Evolutionary conservation across 306 rosid genomes (phyloP), one percentile per base, ranked within the genome.

Genomic region (Trifolium subterraneum): DNA sequence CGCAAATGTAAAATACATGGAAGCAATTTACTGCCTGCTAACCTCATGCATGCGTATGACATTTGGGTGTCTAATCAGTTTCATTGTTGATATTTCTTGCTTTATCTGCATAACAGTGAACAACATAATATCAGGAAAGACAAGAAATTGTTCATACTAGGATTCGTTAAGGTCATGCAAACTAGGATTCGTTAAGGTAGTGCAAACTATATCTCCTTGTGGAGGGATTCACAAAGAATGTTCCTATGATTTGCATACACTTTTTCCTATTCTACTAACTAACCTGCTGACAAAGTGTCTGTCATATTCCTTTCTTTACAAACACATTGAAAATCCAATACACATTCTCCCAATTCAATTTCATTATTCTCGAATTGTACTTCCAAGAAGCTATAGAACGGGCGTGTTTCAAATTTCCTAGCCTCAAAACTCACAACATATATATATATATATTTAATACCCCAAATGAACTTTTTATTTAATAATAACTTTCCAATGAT

Each of bases 31-130:
- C 72, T 47, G 70, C 51, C 63, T 77, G 59, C 93, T 83, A 67
- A 93, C 98, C 97, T 94, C 97, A 35, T 83, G 70, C 97, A 94
- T 91, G 38, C 96, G 92, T 65, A 94, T 87, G 66, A 94, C 98
- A 70, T 94, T 91, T 25, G 98, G 98, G 72, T 94, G 97, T 81
- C 89, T 90, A 54, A 94, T 87, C 51, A 94, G 85, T 78, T 91
- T 94, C 98, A 94, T 94, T 1, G 98, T 94, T 29, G 96, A 89
- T 80, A 94, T 94, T 79, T 94, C 98, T 75, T 97, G 91, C 71
- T 94, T 94, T 80, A 94, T 91, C 98, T 94, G 90, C 83, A 79
- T 58, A 72, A 81, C 50, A 75, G 51, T 11, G 39, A 79, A 74
- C 42, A 60, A 19, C 18, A 71, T 15, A 72, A 23, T n/a, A 64